Conservation (phyloP, 805 yeast species). For the Helenozyma baotianmanensis region DNA sequence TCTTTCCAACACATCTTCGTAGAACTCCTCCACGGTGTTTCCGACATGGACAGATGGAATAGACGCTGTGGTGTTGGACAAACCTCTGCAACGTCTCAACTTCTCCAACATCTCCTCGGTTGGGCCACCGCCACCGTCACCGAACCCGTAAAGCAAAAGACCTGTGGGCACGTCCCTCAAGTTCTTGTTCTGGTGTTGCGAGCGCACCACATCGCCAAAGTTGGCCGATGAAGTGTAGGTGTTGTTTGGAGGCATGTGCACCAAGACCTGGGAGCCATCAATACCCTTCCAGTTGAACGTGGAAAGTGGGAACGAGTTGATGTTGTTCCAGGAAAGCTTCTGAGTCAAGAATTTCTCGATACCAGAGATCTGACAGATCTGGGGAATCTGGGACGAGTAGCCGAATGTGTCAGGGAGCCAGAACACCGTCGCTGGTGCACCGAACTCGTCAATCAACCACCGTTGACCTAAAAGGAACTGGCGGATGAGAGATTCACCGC, state of each 20-base stretch:
- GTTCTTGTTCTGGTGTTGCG: conserved; percentile 78
- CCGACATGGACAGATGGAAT: conserved; percentile 83
- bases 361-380: conserved; percentile 81
- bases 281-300: conserved; percentile 95
- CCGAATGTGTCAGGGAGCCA: conserved; percentile 99
- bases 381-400: conserved; percentile 92
- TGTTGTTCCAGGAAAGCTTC: conserved; percentile 94
- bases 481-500: conserved; percentile 84
- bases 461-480: conserved; percentile 90
- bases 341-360: conserved; percentile 85
- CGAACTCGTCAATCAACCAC: conserved; percentile 76
- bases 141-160: conserved; percentile 80
- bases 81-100: conserved; percentile 84
- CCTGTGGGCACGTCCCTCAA: conserved; percentile 77
- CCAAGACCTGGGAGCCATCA: conserved; percentile 88
- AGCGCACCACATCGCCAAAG: conserved; percentile 86
- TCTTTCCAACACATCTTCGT: conserved; percentile 54
- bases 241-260: conserved; percentile 97
- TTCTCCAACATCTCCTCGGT: conserved; percentile 90
- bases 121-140: conserved; percentile 99
- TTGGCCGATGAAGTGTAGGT: conserved; percentile 93
- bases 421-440: conserved; percentile 65
- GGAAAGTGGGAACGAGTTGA: conserved; percentile 81
- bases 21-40: conserved; percentile 74
- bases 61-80: conserved; percentile 72